Evolutionary conservation across 805 yeast genomes (phyloP).

Genomic region (Suhomyces vadensis): DNA sequence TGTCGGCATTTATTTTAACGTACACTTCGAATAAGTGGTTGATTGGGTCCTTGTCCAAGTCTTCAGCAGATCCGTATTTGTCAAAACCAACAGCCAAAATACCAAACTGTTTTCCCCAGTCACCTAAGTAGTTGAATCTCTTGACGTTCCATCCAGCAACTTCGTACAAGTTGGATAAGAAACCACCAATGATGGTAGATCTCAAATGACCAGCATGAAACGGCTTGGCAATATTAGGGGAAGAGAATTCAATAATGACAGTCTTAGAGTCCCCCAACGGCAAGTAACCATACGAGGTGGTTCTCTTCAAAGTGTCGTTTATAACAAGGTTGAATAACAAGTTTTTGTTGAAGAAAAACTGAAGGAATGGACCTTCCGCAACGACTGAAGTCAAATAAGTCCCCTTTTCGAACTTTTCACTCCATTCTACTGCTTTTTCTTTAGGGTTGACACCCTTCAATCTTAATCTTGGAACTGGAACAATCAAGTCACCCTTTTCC

Average conservation of each 20-base stretch:
- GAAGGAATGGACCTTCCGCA: slow-evolving; percentile 88
- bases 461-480: slow-evolving; percentile 84
- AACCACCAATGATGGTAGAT: slow-evolving; percentile 97
- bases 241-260: slow-evolving; percentile 84
- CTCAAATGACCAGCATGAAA: slow-evolving; percentile 99
- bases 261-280: slow-evolving; percentile 69
- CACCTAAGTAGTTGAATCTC: slow-evolving; percentile 94
- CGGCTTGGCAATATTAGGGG: slow-evolving; percentile 98
- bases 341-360: slow-evolving; percentile 75
- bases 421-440: slow-evolving; percentile 74
- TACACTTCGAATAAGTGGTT: slow-evolving; percentile 93
- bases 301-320: slow-evolving; percentile 64
- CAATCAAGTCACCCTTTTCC: slow-evolving; percentile 89
- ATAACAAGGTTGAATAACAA: slow-evolving; percentile 68
- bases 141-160: slow-evolving; percentile 89
- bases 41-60: slow-evolving; percentile 76
- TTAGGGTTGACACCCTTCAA: slow-evolving; percentile 81
- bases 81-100: slow-evolving; percentile 89
- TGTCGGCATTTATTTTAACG: slow-evolving; percentile 81
- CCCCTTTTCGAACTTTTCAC: slow-evolving; percentile 71
- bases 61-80: slow-evolving; percentile 78
- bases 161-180: slow-evolving; percentile 85
- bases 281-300: slow-evolving; percentile 66
- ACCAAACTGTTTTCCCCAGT: slow-evolving; percentile 99
- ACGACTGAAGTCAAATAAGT: slow-evolving; percentile 67